Conservation (phyloP, 345 rosid species). For the Punica granatum region DNA sequence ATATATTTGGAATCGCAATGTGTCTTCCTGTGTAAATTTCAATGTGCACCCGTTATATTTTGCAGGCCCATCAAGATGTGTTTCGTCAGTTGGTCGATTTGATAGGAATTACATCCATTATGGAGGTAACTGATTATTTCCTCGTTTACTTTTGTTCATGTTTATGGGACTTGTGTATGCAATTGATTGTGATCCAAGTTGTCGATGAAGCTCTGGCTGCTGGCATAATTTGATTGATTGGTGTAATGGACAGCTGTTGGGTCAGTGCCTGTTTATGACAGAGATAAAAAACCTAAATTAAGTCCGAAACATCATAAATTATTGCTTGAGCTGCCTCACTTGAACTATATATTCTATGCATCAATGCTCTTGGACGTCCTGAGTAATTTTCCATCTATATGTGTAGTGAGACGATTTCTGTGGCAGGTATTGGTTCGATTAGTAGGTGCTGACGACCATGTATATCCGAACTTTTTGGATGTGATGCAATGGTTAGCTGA, state of each 20-base stretch:
- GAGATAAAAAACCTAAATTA: not conserved
- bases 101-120: conserved; percentile 97
- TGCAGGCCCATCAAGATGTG: conserved; percentile 84
- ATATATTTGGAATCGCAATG: not conserved
- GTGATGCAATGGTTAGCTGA: conserved; percentile 99
- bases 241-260: not conserved
- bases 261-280: not conserved
- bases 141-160: conserved; percentile 1
- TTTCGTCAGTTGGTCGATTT: conserved; percentile 84
- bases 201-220: conserved; percentile 1
- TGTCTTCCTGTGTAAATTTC: not conserved
- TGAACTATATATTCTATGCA: not conserved
- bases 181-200: not conserved
- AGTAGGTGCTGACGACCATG: conserved; percentile 94
- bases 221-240: too few species aligned
- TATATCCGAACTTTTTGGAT: conserved; percentile 89
- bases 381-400: not conserved
- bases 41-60: not conserved
- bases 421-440: conserved; percentile 88
- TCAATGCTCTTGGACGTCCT: not conserved
- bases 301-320: not conserved
- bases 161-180: not conserved
- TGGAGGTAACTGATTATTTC: conserved; percentile 60
- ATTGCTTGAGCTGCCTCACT: not conserved
- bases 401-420: conserved; percentile 1